Percentiles rank a stretch among this genome's conserved stretches.
Conservation (phyloP, 345 rosid species). For the Linum usitatissimum region DNA sequence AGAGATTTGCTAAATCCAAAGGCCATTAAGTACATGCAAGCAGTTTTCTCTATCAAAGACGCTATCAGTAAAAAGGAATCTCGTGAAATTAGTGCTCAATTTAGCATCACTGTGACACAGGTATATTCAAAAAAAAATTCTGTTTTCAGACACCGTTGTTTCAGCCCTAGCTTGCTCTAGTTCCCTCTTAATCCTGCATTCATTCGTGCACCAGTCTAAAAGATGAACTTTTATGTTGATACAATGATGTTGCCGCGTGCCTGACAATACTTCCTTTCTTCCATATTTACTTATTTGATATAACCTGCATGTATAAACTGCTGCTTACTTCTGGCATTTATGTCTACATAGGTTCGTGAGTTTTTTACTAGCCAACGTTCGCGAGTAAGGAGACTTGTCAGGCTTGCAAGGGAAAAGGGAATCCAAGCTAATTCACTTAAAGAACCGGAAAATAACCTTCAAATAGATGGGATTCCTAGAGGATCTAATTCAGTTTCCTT, state of each 20-base stretch:
- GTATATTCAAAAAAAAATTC: slow-evolving; percentile 20
- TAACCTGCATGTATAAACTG: neutral
- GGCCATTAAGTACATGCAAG: slow-evolving; percentile 89
- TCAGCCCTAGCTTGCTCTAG: neutral
- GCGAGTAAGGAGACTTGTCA: slow-evolving; percentile 71
- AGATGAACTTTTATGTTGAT: neutral
- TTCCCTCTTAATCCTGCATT: neutral
- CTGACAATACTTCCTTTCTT: slow-evolving; percentile 4
- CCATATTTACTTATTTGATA: neutral
- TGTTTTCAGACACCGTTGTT: neutral
- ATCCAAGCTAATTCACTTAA: slow-evolving; percentile 24
- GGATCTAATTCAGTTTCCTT: slow-evolving; percentile 26
- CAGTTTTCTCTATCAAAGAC: slow-evolving; percentile 83
- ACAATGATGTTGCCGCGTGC: neutral
- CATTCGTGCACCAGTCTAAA: neutral
- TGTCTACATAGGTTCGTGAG: slow-evolving; percentile 59
- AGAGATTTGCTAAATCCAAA: slow-evolving; percentile 92
- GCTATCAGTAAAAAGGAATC: slow-evolving; percentile 88
- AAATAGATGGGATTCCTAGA: slow-evolving; percentile 18
- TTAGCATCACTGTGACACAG: slow-evolving; percentile 83
- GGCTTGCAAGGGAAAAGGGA: slow-evolving; percentile 71
- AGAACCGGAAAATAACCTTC: slow-evolving; percentile 11
- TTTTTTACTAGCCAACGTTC: slow-evolving; percentile 77
- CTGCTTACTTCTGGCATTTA: neutral
- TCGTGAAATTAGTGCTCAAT: slow-evolving; percentile 83